Base-by-base conservation (phyloP, 2,329 filamentous ascomycete species). In the Neonectria faginata region DNA sequence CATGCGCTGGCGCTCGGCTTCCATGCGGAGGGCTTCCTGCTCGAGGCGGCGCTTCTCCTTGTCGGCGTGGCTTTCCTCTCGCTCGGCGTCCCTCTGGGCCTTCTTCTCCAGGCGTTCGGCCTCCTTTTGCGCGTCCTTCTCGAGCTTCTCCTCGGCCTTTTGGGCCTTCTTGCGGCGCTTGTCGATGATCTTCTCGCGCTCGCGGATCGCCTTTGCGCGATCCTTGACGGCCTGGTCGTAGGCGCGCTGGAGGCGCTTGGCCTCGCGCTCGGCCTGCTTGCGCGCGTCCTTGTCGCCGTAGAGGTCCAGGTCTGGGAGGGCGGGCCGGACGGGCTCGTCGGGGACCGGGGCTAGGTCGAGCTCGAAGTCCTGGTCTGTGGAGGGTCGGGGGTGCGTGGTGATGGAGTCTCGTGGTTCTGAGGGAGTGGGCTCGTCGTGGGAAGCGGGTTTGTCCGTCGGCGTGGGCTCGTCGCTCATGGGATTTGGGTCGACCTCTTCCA, bases 231-330 rank as follows among this genome's bases (percentile, higher is more conserved):
- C 86, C 72, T 88, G 84, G 29, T 91, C 85, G 74, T 93, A 91
- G 9, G 83, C 82, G 73, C 92, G 92, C 33, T 88, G 81, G 1
- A 83, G 82, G 12, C 86, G 84, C 56, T 87, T 86, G 60, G 88
- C 84, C 71, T 93, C 90, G 62, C 90, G 91, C 71, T 92, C 89
- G 1, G 89, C 90, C 44, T 88, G 83, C 71, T 91, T 92, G 9
- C 88, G 86, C 29, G 87, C 82, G 7, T 88, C 86, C 72, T 90
- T 90, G 77, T 92, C 88, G 2, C 84, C 79, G 74, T 88, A 89
- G 51, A 83, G 79, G 48, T 82, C 81, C 1, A 89, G 76, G 69
- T 93, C 85, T 2, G 90, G 85, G 8, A 74, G 63, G 1, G 67
- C 64, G 3, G 77, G 79, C 2, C 82, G 78, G 5, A 79, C 67